A percentile compares a stretch with the other conserved stretches of the same genome.
These are phyloP conservation scores for Ascochyta koolunga DNA, from an alignment of 2,329 filamentous ascomycete species.

Conservation along the genomic window DNA sequence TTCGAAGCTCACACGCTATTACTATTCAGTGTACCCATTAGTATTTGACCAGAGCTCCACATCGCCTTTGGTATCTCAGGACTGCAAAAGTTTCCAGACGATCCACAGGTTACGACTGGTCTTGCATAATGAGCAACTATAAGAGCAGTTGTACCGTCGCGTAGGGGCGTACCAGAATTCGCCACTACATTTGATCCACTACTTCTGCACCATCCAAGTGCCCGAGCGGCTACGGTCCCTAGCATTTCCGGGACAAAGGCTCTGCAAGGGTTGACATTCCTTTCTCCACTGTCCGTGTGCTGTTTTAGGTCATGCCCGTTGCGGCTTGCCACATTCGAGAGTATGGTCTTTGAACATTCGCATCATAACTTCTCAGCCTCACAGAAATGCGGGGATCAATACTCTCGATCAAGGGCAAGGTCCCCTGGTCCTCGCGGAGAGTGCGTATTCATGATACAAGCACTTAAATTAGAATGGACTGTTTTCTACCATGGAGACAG, in stretches of 20 bases:
- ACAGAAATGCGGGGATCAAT: background rate
- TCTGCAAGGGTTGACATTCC: conserved; percentile 4
- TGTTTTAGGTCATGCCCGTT: background rate
- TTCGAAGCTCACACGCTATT: too few species aligned
- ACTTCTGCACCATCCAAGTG: background rate
- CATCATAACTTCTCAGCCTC: background rate
- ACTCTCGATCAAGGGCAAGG: background rate
- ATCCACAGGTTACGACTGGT: too few species aligned
- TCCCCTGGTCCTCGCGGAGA: background rate
- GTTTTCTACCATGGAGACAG: background rate
- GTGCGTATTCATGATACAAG: background rate
- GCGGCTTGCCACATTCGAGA: background rate
- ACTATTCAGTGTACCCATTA: too few species aligned
- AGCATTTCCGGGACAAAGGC: conserved; percentile 1
- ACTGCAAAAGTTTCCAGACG: too few species aligned
- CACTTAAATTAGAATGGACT: background rate
- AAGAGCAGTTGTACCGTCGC: background rate
- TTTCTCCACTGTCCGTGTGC: conserved; percentile 14
- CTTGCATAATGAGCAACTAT: background rate
- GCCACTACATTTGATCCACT: conserved; percentile 8
- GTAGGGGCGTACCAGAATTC: background rate
- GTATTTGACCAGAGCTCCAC: too few species aligned
- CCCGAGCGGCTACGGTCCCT: conserved; percentile 5
- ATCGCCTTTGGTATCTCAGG: too few species aligned
- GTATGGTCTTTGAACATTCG: background rate